Percentiles rank a stretch among this genome's conserved stretches.
phyloP scores from a whole-genome alignment of 2,329 filamentous ascomycete genomes.

The Pseudogymnoascus sp. region DNA sequence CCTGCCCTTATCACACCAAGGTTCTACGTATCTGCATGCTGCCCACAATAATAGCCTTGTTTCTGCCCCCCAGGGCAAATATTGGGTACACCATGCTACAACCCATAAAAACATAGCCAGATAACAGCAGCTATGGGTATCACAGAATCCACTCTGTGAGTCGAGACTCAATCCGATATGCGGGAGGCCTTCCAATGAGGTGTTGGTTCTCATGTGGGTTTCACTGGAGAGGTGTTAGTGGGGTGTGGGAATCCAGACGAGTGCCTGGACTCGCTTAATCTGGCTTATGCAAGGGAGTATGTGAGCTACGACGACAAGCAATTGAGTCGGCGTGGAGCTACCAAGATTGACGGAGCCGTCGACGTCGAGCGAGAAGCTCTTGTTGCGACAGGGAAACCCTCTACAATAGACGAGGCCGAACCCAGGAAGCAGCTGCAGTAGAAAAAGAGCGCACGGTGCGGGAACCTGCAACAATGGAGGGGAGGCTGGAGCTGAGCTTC shows the following conservation, averaged over 20 bases:
- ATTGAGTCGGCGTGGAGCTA: not conserved
- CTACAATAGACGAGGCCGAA: not conserved
- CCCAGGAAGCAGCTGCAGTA: not conserved
- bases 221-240: not conserved
- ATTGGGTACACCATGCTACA: slow-evolving; percentile 3
- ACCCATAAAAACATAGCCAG: not conserved
- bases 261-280: not conserved
- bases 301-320: not conserved
- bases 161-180: slow-evolving; percentile 1
- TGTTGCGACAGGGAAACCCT: not conserved
- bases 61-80: not conserved
- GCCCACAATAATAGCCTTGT: not conserved
- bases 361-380: not conserved
- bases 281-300: not conserved
- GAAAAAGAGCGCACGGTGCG: not conserved
- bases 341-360: not conserved
- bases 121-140: not conserved
- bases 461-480: not conserved
- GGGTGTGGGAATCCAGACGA: not conserved
- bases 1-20: not conserved
- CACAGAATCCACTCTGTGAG: not conserved
- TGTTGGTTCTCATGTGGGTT: not conserved
- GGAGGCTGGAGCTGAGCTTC: not conserved
- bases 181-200: not conserved
- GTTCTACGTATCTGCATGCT: not conserved